A percentile compares a stretch with the other conserved stretches of the same genome.
phyloP scores from a whole-genome alignment of 352 stramenopile genomes.

The Halophytophthora polymorphica region DNA sequence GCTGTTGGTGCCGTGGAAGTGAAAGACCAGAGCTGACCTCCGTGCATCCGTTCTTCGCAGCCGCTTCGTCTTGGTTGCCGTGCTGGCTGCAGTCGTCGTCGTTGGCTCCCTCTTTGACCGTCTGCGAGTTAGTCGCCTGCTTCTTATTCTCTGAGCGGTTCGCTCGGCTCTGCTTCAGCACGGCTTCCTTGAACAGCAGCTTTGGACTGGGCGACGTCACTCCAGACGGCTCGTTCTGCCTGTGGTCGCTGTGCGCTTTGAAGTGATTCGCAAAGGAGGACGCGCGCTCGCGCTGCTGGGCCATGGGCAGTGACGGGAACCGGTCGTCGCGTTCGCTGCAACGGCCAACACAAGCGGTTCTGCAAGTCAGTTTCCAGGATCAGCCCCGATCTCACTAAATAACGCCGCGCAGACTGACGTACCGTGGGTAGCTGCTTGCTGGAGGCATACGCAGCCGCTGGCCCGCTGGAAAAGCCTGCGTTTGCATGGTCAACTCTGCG shows the following conservation, averaged over 20 bases:
- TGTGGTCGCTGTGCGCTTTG: conserved; percentile 13
- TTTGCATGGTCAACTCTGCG: too few species aligned
- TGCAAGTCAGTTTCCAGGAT: too few species aligned
- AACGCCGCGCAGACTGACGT: too few species aligned
- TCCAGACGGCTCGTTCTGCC: conserved; percentile 2
- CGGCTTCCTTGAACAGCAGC: conserved; percentile 50
- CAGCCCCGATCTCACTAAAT: too few species aligned
- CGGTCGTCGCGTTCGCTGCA: conserved; percentile 9
- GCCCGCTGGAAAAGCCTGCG: too few species aligned
- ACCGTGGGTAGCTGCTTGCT: too few species aligned
- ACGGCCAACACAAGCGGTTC: conserved; percentile 14
- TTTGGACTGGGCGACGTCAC: conserved; percentile 20
- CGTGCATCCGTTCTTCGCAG: conserved; percentile 1
- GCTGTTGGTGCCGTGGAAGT: conserved; percentile 9
- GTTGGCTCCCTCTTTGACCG: conserved; percentile 2
- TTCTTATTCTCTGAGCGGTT: conserved; percentile 12
- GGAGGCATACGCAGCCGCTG: too few species aligned
- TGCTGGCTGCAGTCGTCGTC: conserved; percentile 16
- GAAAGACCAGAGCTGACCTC: conserved; percentile 2
- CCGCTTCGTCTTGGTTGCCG: conserved; percentile 5
- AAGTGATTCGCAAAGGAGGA: conserved; percentile 21
- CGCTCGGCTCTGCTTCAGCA: conserved; percentile 39
- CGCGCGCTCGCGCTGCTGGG: conserved; percentile 18
- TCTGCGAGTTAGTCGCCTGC: conserved; percentile 1
- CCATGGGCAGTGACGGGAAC: conserved; percentile 3